A percentile compares a stretch with the other conserved stretches of the same genome.
phyloP scores from a whole-genome alignment of 345 rosid genomes.

The Hirschfeldia incana region DNA sequence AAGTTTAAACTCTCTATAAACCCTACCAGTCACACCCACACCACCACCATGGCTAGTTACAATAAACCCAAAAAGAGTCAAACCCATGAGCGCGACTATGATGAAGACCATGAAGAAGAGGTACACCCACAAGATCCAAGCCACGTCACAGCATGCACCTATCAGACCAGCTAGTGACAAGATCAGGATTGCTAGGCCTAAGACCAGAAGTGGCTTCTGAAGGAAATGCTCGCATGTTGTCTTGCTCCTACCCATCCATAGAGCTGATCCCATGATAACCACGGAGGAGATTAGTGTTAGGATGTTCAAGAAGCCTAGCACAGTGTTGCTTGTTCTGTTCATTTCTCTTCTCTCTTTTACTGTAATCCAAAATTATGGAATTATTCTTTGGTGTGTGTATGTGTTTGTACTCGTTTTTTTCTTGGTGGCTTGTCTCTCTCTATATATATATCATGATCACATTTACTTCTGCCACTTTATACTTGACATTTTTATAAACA shows the following conservation, averaged over 20 bases:
- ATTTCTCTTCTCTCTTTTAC: constrained; percentile 36
- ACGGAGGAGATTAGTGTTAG: constrained; percentile 80
- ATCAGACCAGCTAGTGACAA: constrained; percentile 82
- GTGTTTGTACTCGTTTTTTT: background rate
- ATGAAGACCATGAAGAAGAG: constrained; percentile 74
- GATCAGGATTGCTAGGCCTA: constrained; percentile 70
- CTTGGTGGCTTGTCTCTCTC: constrained; percentile 20
- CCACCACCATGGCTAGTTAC: constrained; percentile 88
- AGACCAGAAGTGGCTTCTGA: constrained; percentile 74
- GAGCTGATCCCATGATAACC: constrained; percentile 82
- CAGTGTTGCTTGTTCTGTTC: constrained; percentile 82
- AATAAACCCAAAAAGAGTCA: constrained; percentile 75
- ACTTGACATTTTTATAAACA: background rate
- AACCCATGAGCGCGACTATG: constrained; percentile 60
- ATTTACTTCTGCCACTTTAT: constrained; percentile 27
- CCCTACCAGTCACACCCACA: constrained; percentile 59
- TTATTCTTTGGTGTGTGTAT: constrained; percentile 23
- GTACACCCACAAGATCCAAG: constrained; percentile 91
- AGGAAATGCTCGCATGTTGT: constrained; percentile 82
- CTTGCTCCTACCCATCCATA: constrained; percentile 85
- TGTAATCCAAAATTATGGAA: background rate
- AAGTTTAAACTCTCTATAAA: constrained; percentile 69
- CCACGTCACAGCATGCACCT: constrained; percentile 85
- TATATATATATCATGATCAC: constrained; percentile 15
- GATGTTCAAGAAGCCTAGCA: constrained; percentile 77